These are phyloP conservation scores for Solanum raphanifolium DNA, from an alignment of 257 asterid genomes.

Conservation along the genomic window DNA sequence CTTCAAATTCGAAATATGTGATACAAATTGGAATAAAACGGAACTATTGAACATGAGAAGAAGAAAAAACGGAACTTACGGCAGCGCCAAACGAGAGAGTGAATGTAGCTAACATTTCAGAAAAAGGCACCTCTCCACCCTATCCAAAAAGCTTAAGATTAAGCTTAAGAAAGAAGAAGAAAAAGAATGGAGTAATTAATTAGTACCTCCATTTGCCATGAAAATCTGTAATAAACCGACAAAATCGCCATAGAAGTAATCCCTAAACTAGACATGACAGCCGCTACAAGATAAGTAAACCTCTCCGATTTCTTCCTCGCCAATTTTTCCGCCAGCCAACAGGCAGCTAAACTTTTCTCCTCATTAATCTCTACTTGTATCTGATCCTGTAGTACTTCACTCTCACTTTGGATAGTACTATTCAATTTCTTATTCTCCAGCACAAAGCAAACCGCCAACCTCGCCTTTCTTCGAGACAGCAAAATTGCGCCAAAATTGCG, in stretches of 20 bases:
- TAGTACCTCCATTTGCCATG: conserved; percentile 95
- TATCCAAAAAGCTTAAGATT: conserved; percentile 3
- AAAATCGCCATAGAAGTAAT: conserved; percentile 70
- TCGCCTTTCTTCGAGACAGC: conserved; percentile 15
- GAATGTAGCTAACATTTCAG: conserved; percentile 94
- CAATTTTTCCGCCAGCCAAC: conserved; percentile 38
- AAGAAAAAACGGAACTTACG: conserved; percentile 30
- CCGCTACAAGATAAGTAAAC: conserved; percentile 71
- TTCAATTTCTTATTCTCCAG: conserved; percentile 35
- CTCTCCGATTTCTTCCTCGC: conserved; percentile 87
- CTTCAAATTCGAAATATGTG: rapidly evolving
- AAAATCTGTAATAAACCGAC: conserved; percentile 76
- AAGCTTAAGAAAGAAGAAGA: not conserved
- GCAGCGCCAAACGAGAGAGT: conserved; percentile 97
- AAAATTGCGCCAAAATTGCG: conserved; percentile 2
- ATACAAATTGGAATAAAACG: not conserved
- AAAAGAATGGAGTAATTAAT: not conserved
- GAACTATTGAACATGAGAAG: not conserved
- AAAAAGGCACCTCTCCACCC: conserved; percentile 84
- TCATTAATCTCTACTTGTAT: conserved; percentile 19
- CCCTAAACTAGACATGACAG: conserved; percentile 93
- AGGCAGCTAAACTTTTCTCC: conserved; percentile 14
- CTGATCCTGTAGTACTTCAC: not conserved
- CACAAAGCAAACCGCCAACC: conserved; percentile 44
- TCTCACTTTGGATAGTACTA: not conserved